Evolutionary conservation across 2,329 filamentous ascomycete species (phyloP), one percentile per base, ranked within the genome.

Genomic region (Cladobotryum mycophilum): DNA sequence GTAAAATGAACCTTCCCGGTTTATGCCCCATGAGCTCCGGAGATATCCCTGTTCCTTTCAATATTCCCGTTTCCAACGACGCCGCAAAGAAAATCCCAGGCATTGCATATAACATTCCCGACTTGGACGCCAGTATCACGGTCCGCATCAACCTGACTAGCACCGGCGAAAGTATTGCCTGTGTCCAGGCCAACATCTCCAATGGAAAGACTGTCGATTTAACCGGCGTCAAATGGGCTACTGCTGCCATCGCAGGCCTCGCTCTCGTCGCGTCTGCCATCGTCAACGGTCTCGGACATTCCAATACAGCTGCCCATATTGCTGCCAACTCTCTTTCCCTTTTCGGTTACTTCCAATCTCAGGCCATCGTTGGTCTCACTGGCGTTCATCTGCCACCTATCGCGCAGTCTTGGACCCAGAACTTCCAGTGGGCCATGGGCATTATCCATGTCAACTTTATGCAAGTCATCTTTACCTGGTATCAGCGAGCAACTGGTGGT

Each of bases 391-490:
- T 95, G 45, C 91, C 91, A 11, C 91, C 91, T 0, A 87, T 95
- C 54, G 91, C 95, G 51, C 80, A 87, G 61, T 80, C 90, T 0
- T 96, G 91, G 91, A 95, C 90, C 1, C 91, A 96, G 71, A 92
- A 96, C 70, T 96, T 96, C 73, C 87, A 95, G 65, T 96, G 91
- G 91, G 93, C 86, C 63, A 92, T 96, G 88, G 91, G 91, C 60
- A 90, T 96, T 61, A 95, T 96, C 61, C 81, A 81, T 49, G 78
- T 96, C 41, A 75, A 74, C 9, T 96, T 95, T 67, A 79, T 96
- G 71, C 89, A 96, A 71, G 76, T 75, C 36, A 86, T 95, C 62
- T 88, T 89, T 55, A 95, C 89, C 25, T 96, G 91, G 91, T 96
- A 96, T 66, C 91, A 95, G 70, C 86, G 91, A 55, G 81, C 91